These are phyloP conservation scores for Fusarium clavum DNA, from an alignment of 2,329 filamentous ascomycete genomes.

Conservation along the genomic window DNA sequence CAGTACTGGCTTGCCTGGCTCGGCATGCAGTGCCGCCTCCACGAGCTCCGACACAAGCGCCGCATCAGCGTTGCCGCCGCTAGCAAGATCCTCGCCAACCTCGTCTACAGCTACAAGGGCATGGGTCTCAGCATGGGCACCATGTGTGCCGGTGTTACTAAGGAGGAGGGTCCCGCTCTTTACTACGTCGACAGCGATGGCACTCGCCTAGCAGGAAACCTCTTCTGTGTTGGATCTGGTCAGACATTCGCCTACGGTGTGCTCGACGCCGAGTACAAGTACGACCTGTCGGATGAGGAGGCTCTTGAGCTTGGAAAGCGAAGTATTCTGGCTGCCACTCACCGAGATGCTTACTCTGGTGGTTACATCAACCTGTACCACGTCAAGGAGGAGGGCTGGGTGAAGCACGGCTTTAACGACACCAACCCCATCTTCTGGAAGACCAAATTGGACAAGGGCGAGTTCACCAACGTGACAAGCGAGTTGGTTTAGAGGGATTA, in stretches of 20 bases:
- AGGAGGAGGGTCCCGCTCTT: slow-evolving; percentile 93
- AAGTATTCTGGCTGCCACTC: slow-evolving; percentile 95
- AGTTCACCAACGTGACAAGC: slow-evolving; percentile 95
- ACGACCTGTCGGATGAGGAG: slow-evolving; percentile 87
- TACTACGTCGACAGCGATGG: slow-evolving; percentile 98
- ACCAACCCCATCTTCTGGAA: slow-evolving; percentile 99
- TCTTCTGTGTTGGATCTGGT: slow-evolving; percentile 98
- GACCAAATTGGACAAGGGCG: slow-evolving; percentile 97
- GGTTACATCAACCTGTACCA: slow-evolving; percentile 99
- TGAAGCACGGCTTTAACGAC: slow-evolving; percentile 97
- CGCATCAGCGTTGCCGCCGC: slow-evolving; percentile 97
- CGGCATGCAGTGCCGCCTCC: slow-evolving; percentile 98
- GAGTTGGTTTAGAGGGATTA: slow-evolving; percentile 65
- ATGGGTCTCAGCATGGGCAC: slow-evolving; percentile 99
- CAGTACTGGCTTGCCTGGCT: slow-evolving; percentile 99
- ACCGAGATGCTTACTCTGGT: slow-evolving; percentile 98
- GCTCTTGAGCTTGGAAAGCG: slow-evolving; percentile 90
- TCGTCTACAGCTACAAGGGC: slow-evolving; percentile 98
- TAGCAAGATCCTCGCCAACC: slow-evolving; percentile 97
- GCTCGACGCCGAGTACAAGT: slow-evolving; percentile 92
- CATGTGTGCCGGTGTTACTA: slow-evolving; percentile 97
- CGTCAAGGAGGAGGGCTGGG: slow-evolving; percentile 98
- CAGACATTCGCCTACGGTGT: slow-evolving; percentile 99
- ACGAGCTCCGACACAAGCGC: slow-evolving; percentile 99
- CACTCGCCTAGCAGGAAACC: slow-evolving; percentile 89